Evolutionary conservation across 1,284 basidiomycete genomes (phyloP), one percentile per base, ranked within the genome.

Genomic region (Irpex rosettiformis): DNA sequence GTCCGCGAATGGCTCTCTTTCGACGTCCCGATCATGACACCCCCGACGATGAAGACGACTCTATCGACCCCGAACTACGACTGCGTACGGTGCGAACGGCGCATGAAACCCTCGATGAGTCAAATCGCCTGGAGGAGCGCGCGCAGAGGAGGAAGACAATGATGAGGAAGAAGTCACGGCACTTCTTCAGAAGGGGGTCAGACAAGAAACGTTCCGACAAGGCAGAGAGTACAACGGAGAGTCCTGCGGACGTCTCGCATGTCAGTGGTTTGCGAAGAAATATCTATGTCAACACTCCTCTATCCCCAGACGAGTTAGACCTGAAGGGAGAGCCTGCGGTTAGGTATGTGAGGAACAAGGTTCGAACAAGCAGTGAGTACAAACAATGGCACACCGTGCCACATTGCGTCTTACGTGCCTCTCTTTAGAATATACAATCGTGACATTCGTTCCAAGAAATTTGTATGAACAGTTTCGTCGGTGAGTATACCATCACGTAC

Each of bases 381-480:
- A 16, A 6, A 29, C 45, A 37, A 48, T 42, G 22, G 55, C 56
- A 28, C 54, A n/a, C 56, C 52, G 56, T 54, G 27, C 22, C 58
- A 45, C 28, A 55, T 52, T n/a, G n/a, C n/a, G n/a, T 47, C 28
- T 64, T 63, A 61, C 63, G 54, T 60, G 56, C 56, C 54, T 33
- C 22, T 13, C 8, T 21, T 27, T 70, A 91, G 92, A 97, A 74
- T 98, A 98, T 75, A 97, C 95, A 29, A 71, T 94, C 60, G 57
- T 96, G 63, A 93, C 94, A 3, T 98, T 98, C 72, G 68, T 98
- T 51, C 96, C 96, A n/a, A 94, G 93, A 80, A 96, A 96, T 70
- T 74, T 96, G 62, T 91, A 87, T 63, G 93, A 96, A 73, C 94
- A 97, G 70, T 96, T 97, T 70, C 81, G 89, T 65, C 83, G 93